These are phyloP conservation scores for Sclerotinia spermophila DNA, from an alignment of 2,329 filamentous ascomycete genomes.

Conservation along the genomic window DNA sequence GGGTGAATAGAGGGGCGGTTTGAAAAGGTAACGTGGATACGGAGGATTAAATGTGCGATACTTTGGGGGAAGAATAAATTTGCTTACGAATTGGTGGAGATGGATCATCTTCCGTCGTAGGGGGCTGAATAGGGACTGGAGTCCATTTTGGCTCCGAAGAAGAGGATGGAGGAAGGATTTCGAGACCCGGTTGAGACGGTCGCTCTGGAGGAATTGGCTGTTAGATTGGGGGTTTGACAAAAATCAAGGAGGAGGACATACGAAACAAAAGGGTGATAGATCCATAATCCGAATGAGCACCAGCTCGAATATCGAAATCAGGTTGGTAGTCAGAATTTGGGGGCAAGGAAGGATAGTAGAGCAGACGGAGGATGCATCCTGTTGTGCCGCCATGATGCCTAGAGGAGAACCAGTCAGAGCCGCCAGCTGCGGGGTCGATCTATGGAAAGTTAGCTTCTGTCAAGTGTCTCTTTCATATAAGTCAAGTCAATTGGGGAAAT, in stretches of 20 bases:
- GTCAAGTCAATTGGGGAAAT: not conserved
- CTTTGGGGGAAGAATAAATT: not conserved
- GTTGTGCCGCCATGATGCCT: conserved; percentile 56
- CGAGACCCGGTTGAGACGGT: conserved; percentile 77
- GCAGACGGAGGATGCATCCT: conserved; percentile 54
- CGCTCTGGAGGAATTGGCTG: conserved; percentile 45
- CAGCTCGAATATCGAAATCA: conserved; percentile 70
- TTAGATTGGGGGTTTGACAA: not conserved
- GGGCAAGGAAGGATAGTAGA: conserved; percentile 63
- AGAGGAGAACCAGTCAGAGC: conserved; percentile 48
- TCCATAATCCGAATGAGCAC: conserved; percentile 83
- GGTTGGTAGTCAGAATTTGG: conserved; percentile 43
- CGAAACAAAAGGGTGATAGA: conserved; percentile 73
- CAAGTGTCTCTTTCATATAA: not conserved
- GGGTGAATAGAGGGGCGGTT: too few species aligned
- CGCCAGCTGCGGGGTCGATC: conserved; percentile 31
- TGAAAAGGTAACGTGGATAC: too few species aligned
- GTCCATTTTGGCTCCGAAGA: conserved; percentile 48
- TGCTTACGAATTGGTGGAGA: conserved; percentile 13
- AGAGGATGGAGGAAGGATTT: conserved; percentile 62
- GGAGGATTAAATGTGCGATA: not conserved
- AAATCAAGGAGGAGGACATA: not conserved
- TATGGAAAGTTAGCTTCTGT: conserved; percentile 9
- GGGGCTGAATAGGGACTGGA: conserved; percentile 63
- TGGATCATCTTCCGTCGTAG: conserved; percentile 52